A percentile compares a stretch with the other conserved stretches of the same genome.
Evolutionary conservation across 192 early-diverging fungal species (phyloP).

Genomic region (Podochytrium sp.): DNA sequence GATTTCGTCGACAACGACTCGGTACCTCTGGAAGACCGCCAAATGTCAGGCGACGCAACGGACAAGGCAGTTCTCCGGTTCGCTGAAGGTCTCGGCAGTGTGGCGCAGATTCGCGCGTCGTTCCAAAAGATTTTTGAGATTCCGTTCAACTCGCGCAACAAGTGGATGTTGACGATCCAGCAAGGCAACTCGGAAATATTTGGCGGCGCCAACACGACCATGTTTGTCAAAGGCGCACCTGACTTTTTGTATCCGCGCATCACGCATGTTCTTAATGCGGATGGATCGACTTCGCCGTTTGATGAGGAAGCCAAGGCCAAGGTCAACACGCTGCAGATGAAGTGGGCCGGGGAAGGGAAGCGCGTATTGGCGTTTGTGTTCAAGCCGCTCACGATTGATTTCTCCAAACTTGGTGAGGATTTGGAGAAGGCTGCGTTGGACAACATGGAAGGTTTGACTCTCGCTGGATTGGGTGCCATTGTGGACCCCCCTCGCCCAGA

Average conservation of each 20-base stretch:
- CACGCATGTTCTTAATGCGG: slow-evolving; percentile 65
- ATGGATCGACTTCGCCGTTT: slow-evolving; percentile 43
- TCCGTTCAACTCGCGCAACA: slow-evolving; percentile 91
- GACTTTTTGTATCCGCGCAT: slow-evolving; percentile 70
- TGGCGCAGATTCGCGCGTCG: slow-evolving; percentile 28
- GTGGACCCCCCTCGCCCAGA: slow-evolving; percentile 85
- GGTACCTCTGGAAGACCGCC: slow-evolving; percentile 61
- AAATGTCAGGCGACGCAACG: slow-evolving; percentile 51
- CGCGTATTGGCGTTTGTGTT: slow-evolving; percentile 87
- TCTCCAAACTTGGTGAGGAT: background rate
- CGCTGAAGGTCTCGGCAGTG: slow-evolving; percentile 40
- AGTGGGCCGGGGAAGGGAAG: slow-evolving; percentile 74
- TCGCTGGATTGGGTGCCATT: slow-evolving; percentile 78
- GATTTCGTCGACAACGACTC: slow-evolving; percentile 56
- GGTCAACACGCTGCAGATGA: slow-evolving; percentile 61
- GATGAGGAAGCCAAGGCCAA: slow-evolving; percentile 53
- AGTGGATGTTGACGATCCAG: slow-evolving; percentile 82
- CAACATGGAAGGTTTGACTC: slow-evolving; percentile 68
- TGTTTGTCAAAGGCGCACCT: slow-evolving; percentile 83
- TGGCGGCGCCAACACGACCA: slow-evolving; percentile 36
- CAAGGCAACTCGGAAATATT: background rate
- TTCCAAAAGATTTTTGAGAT: slow-evolving; percentile 81
- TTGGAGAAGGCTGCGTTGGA: slow-evolving; percentile 52
- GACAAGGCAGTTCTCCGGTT: slow-evolving; percentile 37
- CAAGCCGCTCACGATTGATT: slow-evolving; percentile 17